Base-by-base conservation (phyloP, 768 basidiomycete genomes). In the Suillus placidus region DNA sequence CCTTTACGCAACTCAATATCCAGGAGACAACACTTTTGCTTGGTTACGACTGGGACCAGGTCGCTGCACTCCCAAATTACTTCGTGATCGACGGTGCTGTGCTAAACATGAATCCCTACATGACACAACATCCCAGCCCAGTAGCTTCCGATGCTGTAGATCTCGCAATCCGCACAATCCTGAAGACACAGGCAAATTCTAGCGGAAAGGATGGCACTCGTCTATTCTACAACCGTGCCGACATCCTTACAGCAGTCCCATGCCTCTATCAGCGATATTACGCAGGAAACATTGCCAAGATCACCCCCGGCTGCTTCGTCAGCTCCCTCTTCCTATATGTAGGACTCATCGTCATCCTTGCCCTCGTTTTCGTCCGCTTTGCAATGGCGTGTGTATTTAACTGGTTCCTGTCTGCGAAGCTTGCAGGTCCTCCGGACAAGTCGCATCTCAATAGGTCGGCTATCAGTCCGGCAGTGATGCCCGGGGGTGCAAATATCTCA, bases 301-400 rank as follows among this genome's bases (percentile, higher is more conserved):
- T 97, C 73, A 90, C 95, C 0, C 94, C 97, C 7, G 97, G 97
- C 9, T 99, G 97, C 78, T 96, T 98, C 78, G 88, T 95, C 45
- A 91, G 95, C 38, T 85, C 87, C 55, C 82, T 99, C 34, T 88
- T 99, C 76, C 89, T 99, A 61, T 99, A 97, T 75, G 80, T 89
- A 34, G 93, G 94, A 64, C 85, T 99, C 64, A 86, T 94, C 76
- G 88, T 99, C 80, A 95, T 99, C 73, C 87, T 99, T 63, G 86
- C 86, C 35, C 88, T 99, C 66, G 93, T 99, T 38, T 78, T 98
- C 67, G 88, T 94, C 38, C 93, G 97, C 42, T 99, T 99, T 79
- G 77, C 84, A 71, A 98, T 99, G 97, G 97, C 97, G 0, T 94
- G 94, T 76, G 77, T 97, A 49, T 99, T 99, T 84, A 95, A 88